Evolutionary conservation across 2,329 filamentous ascomycete species (phyloP).

Genomic region (Alternaria rosae): DNA sequence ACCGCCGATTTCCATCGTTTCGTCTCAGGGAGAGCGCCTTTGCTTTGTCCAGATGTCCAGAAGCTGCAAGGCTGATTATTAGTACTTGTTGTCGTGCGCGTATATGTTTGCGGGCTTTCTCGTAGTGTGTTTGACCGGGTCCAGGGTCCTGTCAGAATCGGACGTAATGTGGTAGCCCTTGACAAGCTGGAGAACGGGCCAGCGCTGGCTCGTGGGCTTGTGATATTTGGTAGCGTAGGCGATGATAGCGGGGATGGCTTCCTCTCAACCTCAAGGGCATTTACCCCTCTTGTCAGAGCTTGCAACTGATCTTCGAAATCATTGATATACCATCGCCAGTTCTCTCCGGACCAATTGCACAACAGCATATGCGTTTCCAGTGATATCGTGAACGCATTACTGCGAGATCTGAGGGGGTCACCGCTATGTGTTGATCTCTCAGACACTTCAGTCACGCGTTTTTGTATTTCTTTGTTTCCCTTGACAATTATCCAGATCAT

Average conservation of each 20-base stretch:
- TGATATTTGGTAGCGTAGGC: neutral
- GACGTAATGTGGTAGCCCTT: neutral
- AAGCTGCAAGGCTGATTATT: too few species aligned
- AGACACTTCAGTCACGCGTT: constrained; percentile 34
- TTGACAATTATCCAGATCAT: constrained; percentile 51
- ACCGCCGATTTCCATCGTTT: neutral
- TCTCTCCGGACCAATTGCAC: constrained; percentile 50
- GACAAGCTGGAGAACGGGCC: neutral
- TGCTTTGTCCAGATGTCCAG: too few species aligned
- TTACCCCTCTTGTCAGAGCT: constrained; percentile 16
- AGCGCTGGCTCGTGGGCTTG: neutral
- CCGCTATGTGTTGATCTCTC: neutral
- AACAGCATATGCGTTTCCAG: constrained; percentile 47
- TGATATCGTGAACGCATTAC: constrained; percentile 24
- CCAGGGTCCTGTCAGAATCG: neutral
- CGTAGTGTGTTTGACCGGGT: neutral
- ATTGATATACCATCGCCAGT: constrained; percentile 55
- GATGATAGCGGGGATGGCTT: constrained; percentile 2
- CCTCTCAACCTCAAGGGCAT: constrained; percentile 15
- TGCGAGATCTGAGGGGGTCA: neutral
- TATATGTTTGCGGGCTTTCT: neutral
- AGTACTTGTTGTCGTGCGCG: too few species aligned
- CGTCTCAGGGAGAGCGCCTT: too few species aligned
- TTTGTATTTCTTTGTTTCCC: constrained; percentile 44
- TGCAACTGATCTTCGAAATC: constrained; percentile 46